Conservation (phyloP, 805 yeast species). For the Candida ficus region DNA sequence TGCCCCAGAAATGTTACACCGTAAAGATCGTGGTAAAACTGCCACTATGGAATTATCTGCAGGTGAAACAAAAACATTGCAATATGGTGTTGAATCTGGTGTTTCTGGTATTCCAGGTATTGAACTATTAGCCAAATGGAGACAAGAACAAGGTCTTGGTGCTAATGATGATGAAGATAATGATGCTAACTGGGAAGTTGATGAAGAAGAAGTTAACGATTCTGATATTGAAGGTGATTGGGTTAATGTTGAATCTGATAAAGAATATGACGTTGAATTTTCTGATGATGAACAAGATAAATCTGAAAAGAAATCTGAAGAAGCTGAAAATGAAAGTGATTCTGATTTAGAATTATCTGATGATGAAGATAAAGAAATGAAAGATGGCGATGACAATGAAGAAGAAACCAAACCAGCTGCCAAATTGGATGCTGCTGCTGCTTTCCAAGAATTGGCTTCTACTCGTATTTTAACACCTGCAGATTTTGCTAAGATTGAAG, state of each 20-base stretch:
- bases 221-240: slow-evolving; percentile 83
- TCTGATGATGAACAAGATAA: slow-evolving; percentile 40
- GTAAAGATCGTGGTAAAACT: slow-evolving; percentile 88
- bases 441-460: slow-evolving; percentile 59
- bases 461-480: slow-evolving; percentile 90
- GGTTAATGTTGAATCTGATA: slow-evolving; percentile 81
- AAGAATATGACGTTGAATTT: slow-evolving; percentile 57
- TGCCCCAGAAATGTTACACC: slow-evolving; percentile 91
- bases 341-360: slow-evolving; percentile 42
- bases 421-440: slow-evolving; percentile 33
- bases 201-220: slow-evolving; percentile 42
- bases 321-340: slow-evolving; percentile 47
- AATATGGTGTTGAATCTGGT: slow-evolving; percentile 69
- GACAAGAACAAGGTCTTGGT: slow-evolving; percentile 49
- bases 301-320: slow-evolving; percentile 32
- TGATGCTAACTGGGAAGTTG: slow-evolving; percentile 55
- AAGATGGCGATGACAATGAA: slow-evolving; percentile 18
- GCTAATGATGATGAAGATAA: slow-evolving; percentile 57
- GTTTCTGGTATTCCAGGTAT: slow-evolving; percentile 83
- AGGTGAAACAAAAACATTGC: slow-evolving; percentile 46
- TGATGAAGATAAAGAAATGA: slow-evolving; percentile 29
- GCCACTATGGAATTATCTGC: slow-evolving; percentile 79
- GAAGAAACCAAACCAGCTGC: slow-evolving; percentile 21
- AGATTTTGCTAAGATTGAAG: slow-evolving; percentile 93
- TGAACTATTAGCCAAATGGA: slow-evolving; percentile 87